phyloP scores from a whole-genome alignment of 345 rosid genomes.

The Rhodamnia argentea region DNA sequence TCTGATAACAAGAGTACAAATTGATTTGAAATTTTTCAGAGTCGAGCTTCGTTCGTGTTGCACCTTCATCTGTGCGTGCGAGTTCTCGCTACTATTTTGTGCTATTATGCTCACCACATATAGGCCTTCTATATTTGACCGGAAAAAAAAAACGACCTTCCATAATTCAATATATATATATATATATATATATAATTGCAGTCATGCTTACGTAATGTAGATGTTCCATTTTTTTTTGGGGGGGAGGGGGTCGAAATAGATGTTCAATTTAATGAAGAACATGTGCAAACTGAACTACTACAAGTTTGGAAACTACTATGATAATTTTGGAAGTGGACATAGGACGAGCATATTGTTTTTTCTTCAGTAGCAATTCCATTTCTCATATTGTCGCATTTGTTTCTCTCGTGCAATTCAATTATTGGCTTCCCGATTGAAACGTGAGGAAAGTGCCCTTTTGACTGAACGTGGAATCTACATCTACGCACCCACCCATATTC shows the following conservation, averaged over 20 bases:
- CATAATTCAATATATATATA: neutral
- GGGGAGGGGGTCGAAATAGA: neutral
- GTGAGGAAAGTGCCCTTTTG: neutral
- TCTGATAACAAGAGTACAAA: neutral
- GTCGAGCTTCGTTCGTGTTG: neutral
- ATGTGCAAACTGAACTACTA: too few species aligned
- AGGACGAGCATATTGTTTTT: too few species aligned
- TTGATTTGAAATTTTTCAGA: neutral
- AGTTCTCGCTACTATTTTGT: neutral
- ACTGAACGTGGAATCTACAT: neutral
- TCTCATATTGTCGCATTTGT: neutral
- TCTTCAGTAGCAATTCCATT: too few species aligned
- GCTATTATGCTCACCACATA: neutral
- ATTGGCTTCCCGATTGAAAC: neutral
- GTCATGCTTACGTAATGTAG: neutral
- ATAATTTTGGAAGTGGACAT: too few species aligned
- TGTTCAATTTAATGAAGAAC: neutral
- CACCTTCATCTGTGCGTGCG: neutral
- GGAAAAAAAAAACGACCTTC: too few species aligned
- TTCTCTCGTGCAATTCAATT: neutral
- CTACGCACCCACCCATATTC: neutral
- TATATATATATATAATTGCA: neutral
- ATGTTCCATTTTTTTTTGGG: neutral
- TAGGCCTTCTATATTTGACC: neutral
- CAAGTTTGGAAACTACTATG: too few species aligned